Base-by-base conservation (phyloP, 2,329 filamentous ascomycete species). In the Paecilomyces niveus region DNA sequence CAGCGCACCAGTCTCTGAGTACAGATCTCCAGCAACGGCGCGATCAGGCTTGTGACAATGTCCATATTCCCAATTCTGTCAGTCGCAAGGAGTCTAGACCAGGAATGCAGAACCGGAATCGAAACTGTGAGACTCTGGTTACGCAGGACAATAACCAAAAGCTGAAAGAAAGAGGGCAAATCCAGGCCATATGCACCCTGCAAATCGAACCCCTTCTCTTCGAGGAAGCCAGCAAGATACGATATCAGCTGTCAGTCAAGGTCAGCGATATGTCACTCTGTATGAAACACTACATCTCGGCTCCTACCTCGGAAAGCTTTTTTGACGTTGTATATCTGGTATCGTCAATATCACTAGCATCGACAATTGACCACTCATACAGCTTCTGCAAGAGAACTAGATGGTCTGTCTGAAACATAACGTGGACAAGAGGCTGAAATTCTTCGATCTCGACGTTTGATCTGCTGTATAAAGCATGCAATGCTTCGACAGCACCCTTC, bases 261-360 rank as follows among this genome's bases (percentile, higher is more conserved):
- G 54, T 57, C 13, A 52, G 61, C 62, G 54, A 56, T 45, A 56
- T 54, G 32, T 21, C 45, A 10, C 53, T 5, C 26, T 15, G 52
- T 4, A 51, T n/a, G 10, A 35, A 10, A 21, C 45, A 26, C 13
- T 51, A 6, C 1, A 18, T 45, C 15, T 45, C 39, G 49, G n/a
- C 55, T 51, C 76, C 64, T 81, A 92, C 89, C 83, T 99, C 94
- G 1, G 92, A 92, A 53, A 97, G 85, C 74, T 96, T 97, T 78
- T 97, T 97, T 49, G 90, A 86, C 65, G 97, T 86, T 57, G 90
- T 86, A 71, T 99, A 97, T 70, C 92, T 95, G 68, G 92, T 88
- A 68, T 96, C 91, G 64, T 97, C 90, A 59, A 96, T 85, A 65
- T 96, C 88, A 59, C 90, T 84, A 2, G 90, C 84, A 63, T 92